Evolutionary conservation across 2,329 filamentous ascomycete species (phyloP).

Genomic region (Emericellopsis atlantica): DNA sequence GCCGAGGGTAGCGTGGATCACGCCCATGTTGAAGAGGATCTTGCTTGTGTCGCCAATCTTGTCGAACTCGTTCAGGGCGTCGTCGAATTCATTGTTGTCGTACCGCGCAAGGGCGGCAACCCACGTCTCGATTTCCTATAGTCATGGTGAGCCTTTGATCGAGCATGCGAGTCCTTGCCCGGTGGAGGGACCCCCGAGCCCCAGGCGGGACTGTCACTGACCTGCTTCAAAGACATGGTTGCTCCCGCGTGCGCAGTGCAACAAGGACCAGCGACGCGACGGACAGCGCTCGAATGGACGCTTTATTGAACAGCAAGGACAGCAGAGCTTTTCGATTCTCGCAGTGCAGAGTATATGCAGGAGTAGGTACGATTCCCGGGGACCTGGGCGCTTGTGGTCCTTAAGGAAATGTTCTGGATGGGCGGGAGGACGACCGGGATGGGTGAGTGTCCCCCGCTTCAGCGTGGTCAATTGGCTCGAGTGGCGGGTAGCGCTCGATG

Average conservation of each 20-base stretch:
- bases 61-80: slow-evolving; percentile 72
- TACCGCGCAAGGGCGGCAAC: slow-evolving; percentile 82
- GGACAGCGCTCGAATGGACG: no score
- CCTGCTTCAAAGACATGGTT: slow-evolving; percentile 49
- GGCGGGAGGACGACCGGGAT: background rate
- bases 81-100: slow-evolving; percentile 96
- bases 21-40: slow-evolving; percentile 96
- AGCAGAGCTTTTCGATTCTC: slow-evolving; percentile 6
- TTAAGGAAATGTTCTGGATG: background rate
- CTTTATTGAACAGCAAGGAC: slow-evolving; percentile 1
- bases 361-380: no score
- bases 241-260: no score
- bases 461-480: background rate
- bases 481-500: background rate
- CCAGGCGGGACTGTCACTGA: slow-evolving; percentile 18
- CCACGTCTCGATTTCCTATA: slow-evolving; percentile 98
- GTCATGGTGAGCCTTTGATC: background rate
- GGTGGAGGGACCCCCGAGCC: no score
- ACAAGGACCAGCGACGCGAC: background rate
- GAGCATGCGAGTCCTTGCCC: no score
- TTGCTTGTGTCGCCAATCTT: slow-evolving; percentile 90
- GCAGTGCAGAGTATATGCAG: no score
- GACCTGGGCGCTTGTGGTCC: background rate
- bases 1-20: slow-evolving; percentile 91
- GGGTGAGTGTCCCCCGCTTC: background rate